Conservation (phyloP, 2,329 filamentous ascomycete species). For the Leptodontidium sp. region DNA sequence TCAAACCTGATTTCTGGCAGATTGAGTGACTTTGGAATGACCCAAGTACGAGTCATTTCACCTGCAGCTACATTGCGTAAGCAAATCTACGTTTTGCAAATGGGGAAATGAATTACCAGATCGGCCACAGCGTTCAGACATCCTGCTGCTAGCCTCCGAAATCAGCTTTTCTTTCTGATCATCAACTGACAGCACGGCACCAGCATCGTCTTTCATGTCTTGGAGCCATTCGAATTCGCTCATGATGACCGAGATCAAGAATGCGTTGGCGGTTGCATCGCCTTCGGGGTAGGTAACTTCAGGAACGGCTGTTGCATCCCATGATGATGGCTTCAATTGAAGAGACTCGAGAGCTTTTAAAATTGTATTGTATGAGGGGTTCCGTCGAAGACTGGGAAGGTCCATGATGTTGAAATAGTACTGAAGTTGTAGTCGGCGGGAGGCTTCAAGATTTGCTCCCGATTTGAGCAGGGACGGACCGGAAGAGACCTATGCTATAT, state of each 20-base stretch:
- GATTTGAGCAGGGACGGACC: too few species aligned
- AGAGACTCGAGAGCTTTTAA: constrained; percentile 12
- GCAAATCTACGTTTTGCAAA: not conserved
- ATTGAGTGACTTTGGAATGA: constrained; percentile 56
- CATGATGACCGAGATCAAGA: constrained; percentile 74
- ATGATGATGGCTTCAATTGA: constrained; percentile 20
- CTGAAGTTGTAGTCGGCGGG: not conserved
- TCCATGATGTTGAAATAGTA: not conserved
- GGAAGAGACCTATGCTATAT: too few species aligned
- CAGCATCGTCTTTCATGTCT: constrained; percentile 40
- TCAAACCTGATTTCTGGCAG: constrained; percentile 66
- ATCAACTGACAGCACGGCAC: constrained; percentile 54
- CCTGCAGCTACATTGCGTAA: constrained; percentile 14
- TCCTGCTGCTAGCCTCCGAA: constrained; percentile 78
- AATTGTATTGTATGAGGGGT: constrained; percentile 17
- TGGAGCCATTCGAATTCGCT: constrained; percentile 73
- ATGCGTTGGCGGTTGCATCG: constrained; percentile 65
- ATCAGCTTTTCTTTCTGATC: constrained; percentile 74
- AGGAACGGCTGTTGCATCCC: constrained; percentile 25
- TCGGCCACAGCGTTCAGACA: constrained; percentile 87
- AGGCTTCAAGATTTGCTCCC: too few species aligned
- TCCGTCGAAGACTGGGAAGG: constrained; percentile 9
- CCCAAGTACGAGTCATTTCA: constrained; percentile 67
- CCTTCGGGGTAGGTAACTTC: constrained; percentile 48
- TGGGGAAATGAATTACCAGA: constrained; percentile 56